Conservation (phyloP, 108 stramenopile species). For the Cyclotella kingstonii region DNA sequence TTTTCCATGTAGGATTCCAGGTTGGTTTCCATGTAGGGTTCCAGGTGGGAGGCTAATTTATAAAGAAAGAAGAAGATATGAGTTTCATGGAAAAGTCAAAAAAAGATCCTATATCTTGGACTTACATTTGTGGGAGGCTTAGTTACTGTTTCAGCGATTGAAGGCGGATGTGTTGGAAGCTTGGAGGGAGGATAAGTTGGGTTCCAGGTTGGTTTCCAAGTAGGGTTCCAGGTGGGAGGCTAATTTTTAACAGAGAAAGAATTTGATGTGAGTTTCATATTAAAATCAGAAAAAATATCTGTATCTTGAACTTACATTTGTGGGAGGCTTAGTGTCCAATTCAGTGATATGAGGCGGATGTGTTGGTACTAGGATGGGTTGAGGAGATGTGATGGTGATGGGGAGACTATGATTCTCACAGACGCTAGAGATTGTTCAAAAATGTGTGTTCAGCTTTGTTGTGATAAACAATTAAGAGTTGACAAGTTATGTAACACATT, state of each 20-base stretch:
- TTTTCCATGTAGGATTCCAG: neutral
- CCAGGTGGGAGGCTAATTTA: neutral
- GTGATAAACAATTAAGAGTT: neutral
- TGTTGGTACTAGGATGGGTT: too few relatives aligned
- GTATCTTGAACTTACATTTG: too few relatives aligned
- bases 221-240: neutral
- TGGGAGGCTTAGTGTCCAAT: too few relatives aligned
- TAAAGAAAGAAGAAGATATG: neutral
- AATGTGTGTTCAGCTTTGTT: neutral
- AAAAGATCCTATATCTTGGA: too few relatives aligned
- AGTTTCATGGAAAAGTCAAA: neutral
- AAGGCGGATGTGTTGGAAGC: neutral
- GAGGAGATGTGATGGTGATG: too few relatives aligned
- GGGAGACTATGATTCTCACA: too few relatives aligned
- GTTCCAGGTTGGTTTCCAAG: neutral
- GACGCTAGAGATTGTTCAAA: neutral
- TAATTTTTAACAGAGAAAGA: neutral
- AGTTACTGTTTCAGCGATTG: neutral
- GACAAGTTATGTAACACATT: neutral
- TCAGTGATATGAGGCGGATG: too few relatives aligned
- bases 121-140: slow-evolving; percentile 8
- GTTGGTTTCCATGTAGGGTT: neutral
- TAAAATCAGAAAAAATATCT: too few relatives aligned
- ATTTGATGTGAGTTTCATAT: neutral
- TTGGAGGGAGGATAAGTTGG: neutral